Conservation (phyloP, 2,329 filamentous ascomycete species). For the Exophiala bonariae region DNA sequence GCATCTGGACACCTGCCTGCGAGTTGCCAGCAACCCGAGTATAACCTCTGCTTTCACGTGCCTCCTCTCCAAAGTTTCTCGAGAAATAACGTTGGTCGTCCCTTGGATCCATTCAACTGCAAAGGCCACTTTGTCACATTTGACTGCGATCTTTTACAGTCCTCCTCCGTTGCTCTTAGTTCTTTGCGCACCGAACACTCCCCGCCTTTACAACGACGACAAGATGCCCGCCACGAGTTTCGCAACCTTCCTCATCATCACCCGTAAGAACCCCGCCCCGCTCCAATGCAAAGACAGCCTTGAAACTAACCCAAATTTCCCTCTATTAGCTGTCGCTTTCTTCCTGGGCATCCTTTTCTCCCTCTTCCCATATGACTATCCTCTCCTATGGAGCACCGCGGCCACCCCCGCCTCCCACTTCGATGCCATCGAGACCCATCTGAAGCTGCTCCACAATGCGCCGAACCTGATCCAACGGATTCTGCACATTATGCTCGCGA, state of each 20-base stretch:
- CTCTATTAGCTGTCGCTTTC: constrained; percentile 75
- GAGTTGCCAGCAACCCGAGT: too few relatives aligned
- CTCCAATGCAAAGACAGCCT: constrained; percentile 9
- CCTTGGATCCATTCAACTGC: too few relatives aligned
- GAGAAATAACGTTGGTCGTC: too few relatives aligned
- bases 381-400: constrained; percentile 46
- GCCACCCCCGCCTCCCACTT: constrained; percentile 63
- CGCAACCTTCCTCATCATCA: constrained; percentile 83
- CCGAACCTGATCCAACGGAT: constrained; percentile 91
- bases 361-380: constrained; percentile 80
- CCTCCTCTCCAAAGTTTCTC: too few relatives aligned
- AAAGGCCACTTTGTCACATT: too few relatives aligned
- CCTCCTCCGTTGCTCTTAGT: too few relatives aligned
- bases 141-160: too few relatives aligned
- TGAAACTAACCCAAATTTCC: constrained; percentile 6
- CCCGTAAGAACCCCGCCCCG: constrained; percentile 21
- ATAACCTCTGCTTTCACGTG: too few relatives aligned
- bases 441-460: constrained; percentile 86
- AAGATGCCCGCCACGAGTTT: constrained; percentile 55
- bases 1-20: too few relatives aligned
- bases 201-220: background rate
- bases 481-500: constrained; percentile 86
- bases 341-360: constrained; percentile 98
- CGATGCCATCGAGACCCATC: constrained; percentile 82
- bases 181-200: background rate